phyloP scores from a whole-genome alignment of 768 basidiomycete species.

The Fomitopsis serialis region DNA sequence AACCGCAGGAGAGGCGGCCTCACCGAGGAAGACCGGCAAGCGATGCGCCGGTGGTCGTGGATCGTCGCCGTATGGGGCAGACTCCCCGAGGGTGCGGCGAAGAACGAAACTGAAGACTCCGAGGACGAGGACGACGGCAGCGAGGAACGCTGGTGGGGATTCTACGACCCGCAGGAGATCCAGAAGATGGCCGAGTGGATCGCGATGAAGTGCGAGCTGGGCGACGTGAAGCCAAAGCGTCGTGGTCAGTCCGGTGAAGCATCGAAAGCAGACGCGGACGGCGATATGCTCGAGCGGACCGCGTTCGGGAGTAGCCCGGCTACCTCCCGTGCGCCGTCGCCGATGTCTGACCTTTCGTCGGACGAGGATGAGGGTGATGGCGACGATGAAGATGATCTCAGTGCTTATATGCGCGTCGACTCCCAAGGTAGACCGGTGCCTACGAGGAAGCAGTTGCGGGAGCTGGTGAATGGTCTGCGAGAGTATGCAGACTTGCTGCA shows the following conservation, averaged over 20 bases:
- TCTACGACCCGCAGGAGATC: slow-evolving; percentile 63
- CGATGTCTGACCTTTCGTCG: slow-evolving; percentile 13
- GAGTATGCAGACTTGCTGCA: slow-evolving; percentile 58
- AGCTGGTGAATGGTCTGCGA: slow-evolving; percentile 47
- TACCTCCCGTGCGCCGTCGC: slow-evolving; percentile 10
- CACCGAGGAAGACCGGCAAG: slow-evolving; percentile 43
- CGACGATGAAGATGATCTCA: slow-evolving; percentile 15
- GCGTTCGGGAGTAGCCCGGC: slow-evolving; percentile 5
- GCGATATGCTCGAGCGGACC: slow-evolving; percentile 1
- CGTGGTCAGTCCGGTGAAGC: not conserved
- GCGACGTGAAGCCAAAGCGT: slow-evolving; percentile 18
- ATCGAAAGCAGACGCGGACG: not conserved
- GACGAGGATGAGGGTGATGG: slow-evolving; percentile 10
- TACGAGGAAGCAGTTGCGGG: slow-evolving; percentile 30
- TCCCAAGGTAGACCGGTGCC: slow-evolving; percentile 14
- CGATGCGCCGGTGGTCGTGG: slow-evolving; percentile 65
- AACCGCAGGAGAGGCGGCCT: slow-evolving; percentile 34
- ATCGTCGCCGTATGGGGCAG: slow-evolving; percentile 73
- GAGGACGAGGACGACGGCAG: slow-evolving; percentile 30
- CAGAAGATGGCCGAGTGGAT: slow-evolving; percentile 63
- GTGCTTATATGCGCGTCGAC: slow-evolving; percentile 9
- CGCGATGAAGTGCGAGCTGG: slow-evolving; percentile 40
- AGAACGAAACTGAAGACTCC: slow-evolving; percentile 17
- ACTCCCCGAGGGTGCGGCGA: slow-evolving; percentile 31
- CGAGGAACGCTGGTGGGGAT: slow-evolving; percentile 70